phyloP scores from a whole-genome alignment of 2,329 filamentous ascomycete genomes.

The Trichoderma sp. region DNA sequence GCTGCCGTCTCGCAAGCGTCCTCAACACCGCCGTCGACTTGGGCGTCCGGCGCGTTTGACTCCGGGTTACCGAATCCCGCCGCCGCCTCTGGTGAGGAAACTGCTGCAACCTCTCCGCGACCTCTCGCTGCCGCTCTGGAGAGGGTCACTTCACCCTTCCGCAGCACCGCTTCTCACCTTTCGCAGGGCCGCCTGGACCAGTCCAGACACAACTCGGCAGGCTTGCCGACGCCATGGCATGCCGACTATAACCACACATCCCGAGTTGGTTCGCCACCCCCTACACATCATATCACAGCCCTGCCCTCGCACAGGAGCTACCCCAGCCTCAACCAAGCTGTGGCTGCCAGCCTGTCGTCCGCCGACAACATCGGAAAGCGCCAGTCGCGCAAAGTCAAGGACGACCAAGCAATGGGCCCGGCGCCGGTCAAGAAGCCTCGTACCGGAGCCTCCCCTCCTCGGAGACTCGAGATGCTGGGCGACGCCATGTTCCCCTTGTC shows the following conservation, averaged over 20 bases:
- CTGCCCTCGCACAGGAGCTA: slow-evolving; percentile 13
- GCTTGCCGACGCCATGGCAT: slow-evolving; percentile 29
- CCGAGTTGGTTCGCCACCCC: slow-evolving; percentile 26
- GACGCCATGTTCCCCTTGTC: slow-evolving; percentile 32
- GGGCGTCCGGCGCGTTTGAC: slow-evolving; percentile 3
- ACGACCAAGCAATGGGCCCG: slow-evolving; percentile 38
- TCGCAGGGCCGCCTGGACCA: slow-evolving; percentile 21
- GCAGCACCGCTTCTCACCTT: slow-evolving; percentile 1
- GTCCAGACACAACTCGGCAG: slow-evolving; percentile 28
- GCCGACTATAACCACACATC: slow-evolving; percentile 28
- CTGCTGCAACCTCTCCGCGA: slow-evolving; percentile 18
- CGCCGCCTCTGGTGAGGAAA: slow-evolving; percentile 2
- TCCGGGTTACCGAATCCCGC: slow-evolving; percentile 4
- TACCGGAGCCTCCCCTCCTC: slow-evolving; percentile 50
- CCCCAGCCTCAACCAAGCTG: slow-evolving; percentile 11
- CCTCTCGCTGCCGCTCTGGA: background rate
- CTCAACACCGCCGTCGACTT: slow-evolving; percentile 23
- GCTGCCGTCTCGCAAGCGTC: slow-evolving; percentile 18
- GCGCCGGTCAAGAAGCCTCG: slow-evolving; percentile 52
- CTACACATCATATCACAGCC: background rate
- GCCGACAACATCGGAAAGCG: slow-evolving; percentile 36
- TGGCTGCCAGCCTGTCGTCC: slow-evolving; percentile 30
- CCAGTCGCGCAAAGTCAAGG: slow-evolving; percentile 31
- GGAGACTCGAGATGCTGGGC: slow-evolving; percentile 48
- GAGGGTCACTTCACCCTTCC: background rate